Base-by-base conservation (phyloP, 1,284 basidiomycete genomes). In the Gymnopus androsaceus region DNA sequence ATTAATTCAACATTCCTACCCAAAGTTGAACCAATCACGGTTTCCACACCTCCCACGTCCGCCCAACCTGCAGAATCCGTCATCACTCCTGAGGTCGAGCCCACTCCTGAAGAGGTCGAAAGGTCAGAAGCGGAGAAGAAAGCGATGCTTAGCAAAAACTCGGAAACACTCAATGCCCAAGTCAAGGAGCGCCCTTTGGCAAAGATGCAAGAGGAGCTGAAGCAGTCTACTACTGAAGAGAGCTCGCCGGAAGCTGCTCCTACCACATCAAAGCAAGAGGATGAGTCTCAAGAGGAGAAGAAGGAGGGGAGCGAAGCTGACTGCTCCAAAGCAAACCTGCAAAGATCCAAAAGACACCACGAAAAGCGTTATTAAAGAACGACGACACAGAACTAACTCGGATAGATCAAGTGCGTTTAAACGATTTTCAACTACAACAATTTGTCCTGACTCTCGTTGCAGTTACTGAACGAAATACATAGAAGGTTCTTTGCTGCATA, bases 1-100 rank as follows among this genome's bases (percentile, higher is more conserved):
- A 98, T 99, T 71, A 99, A 99, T 70, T 92, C 93, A 3, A 82
- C 92, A 0, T 96, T 97, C 70, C 77, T 98, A 5, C 94, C 94
- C 8, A 92, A 92, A 68, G 64, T 84, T 30, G 81, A 85, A 58
- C 76, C 85, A 4, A 63, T 87, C 21, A 70, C 79, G 28, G 66
- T 71, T 56, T 66, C 72, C 21, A 63, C 70, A 17, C 57, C 67
- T 27, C 48, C 48, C 38, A 21, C 40, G 19, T 50, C 58, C 19
- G 56, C 60, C 11, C 33, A 23, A 30, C 41, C 54, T 12, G 51
- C 54, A 8, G 45, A 54, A 21, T 19, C 49, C 6, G 25, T 31
- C 3, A 40, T 31, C 17, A 48, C 61, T 55, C 52, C 51, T 56
- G 17, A 57, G 56, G 36, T 59, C 56, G 27, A 37, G n/a, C 44